A percentile compares a stretch with the other conserved stretches of the same genome.
Conservation (phyloP, 345 rosid genomes). For the Limnanthes douglasii region DNA sequence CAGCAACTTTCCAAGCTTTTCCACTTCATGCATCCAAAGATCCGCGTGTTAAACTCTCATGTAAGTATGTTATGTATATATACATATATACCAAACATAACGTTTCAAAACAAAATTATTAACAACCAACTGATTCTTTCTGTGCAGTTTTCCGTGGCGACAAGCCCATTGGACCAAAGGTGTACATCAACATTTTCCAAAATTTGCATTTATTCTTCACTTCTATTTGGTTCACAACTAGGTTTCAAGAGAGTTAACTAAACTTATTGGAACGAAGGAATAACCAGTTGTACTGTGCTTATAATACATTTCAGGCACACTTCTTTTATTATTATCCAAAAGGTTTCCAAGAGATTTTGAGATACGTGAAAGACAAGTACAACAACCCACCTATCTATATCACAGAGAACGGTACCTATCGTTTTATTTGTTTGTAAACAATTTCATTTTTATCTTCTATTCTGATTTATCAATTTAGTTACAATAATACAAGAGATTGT, state of each 20-base stretch:
- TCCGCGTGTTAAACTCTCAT: slow-evolving; percentile 4
- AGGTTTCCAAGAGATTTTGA: neutral
- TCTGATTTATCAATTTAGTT: neutral
- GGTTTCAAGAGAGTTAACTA: too few species aligned
- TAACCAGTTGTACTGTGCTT: too few species aligned
- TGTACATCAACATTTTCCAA: neutral
- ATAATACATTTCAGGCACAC: neutral
- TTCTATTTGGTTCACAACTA: neutral
- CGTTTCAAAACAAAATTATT: too few species aligned
- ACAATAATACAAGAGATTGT: neutral
- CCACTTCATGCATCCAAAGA: slow-evolving; percentile 16
- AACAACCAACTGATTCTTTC: too few species aligned
- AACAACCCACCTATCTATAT: neutral
- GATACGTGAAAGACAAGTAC: neutral
- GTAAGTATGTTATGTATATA: slow-evolving; percentile 11
- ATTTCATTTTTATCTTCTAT: neutral
- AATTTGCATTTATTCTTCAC: neutral
- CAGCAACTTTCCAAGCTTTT: neutral
- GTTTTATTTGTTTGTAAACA: too few species aligned
- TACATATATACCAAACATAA: neutral
- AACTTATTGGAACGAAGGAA: too few species aligned
- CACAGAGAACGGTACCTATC: neutral
- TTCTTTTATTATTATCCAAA: neutral
- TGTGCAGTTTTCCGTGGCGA: slow-evolving; percentile 2
- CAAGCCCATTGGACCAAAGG: slow-evolving; percentile 1